These are phyloP conservation scores for Sporothrix curviconia DNA, from an alignment of 2,329 filamentous ascomycete species.

Conservation along the genomic window DNA sequence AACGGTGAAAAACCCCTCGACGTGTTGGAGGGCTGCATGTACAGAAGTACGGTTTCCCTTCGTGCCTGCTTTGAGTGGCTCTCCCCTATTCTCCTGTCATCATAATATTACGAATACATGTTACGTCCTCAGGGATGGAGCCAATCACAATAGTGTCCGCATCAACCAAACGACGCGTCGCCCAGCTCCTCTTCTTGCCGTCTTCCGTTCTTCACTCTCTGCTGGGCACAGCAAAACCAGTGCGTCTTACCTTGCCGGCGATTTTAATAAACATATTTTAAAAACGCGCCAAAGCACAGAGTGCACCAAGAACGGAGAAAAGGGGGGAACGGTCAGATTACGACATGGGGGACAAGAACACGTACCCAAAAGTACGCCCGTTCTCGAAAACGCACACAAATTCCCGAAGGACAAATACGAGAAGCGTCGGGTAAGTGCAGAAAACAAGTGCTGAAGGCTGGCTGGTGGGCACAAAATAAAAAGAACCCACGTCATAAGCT, in stretches of 20 bases:
- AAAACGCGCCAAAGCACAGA: not conserved
- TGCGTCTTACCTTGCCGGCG: conserved; percentile 1
- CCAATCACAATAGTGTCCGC: not conserved
- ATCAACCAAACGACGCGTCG: not conserved
- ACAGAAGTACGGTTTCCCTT: too few species aligned
- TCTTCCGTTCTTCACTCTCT: not conserved
- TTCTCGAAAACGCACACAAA: too few species aligned
- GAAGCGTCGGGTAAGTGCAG: too few species aligned
- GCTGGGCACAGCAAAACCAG: not conserved
- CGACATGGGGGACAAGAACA: not conserved
- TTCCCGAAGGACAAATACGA: too few species aligned
- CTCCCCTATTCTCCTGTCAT: not conserved
- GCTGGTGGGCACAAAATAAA: too few species aligned
- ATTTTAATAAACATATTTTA: not conserved
- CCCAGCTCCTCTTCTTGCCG: not conserved
- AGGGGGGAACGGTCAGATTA: too few species aligned
- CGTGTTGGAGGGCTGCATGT: too few species aligned
- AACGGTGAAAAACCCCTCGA: too few species aligned
- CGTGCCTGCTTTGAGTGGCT: too few species aligned
- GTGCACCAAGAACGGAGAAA: not conserved
- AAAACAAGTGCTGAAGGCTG: too few species aligned
- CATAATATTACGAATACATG: conserved; percentile 1
- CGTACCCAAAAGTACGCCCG: not conserved
- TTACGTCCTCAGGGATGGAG: not conserved
- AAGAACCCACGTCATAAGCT: too few species aligned